Evolutionary conservation across 169 alveolate species (phyloP).

Genomic region (Plasmodium fragile): DNA sequence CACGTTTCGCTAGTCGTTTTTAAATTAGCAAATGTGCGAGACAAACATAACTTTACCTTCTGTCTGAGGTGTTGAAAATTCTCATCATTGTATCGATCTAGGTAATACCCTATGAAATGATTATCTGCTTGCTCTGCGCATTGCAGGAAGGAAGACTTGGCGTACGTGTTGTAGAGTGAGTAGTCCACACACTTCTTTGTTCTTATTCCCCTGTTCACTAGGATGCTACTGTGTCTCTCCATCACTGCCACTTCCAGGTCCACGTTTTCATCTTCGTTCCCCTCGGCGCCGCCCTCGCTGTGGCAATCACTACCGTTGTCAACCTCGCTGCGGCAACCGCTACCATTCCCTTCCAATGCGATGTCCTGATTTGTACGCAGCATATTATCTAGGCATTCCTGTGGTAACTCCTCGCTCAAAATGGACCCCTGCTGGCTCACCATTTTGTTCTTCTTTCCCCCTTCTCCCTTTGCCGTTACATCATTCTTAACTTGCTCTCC

Average conservation of each 20-base stretch:
- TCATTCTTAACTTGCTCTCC: not conserved
- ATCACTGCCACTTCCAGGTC: conserved; percentile 58
- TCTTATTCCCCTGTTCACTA: conserved; percentile 54
- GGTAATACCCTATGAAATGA: conserved; percentile 70
- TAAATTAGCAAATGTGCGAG: conserved; percentile 46
- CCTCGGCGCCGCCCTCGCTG: not conserved
- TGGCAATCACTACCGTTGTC: not conserved
- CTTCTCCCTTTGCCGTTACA: not conserved
- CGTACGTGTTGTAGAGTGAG: conserved; percentile 68
- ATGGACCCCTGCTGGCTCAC: not conserved
- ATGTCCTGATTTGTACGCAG: not conserved
- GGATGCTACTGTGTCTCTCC: conserved; percentile 76
- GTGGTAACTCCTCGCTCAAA: conserved; percentile 18
- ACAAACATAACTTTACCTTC: conserved; percentile 53
- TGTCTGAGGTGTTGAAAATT: conserved; percentile 66
- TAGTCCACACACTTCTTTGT: conserved; percentile 70
- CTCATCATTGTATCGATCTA: conserved; percentile 60
- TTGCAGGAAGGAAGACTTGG: conserved; percentile 72
- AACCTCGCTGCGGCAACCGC: not conserved
- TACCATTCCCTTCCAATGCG: not conserved
- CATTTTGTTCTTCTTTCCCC: not conserved
- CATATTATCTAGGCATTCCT: conserved; percentile 15
- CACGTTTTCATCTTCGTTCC: not conserved
- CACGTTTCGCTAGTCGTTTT: conserved; percentile 75
- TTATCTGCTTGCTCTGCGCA: conserved; percentile 78